phyloP scores from a whole-genome alignment of 371 early-diverging fungal genomes.

The Circinella umbellata region DNA sequence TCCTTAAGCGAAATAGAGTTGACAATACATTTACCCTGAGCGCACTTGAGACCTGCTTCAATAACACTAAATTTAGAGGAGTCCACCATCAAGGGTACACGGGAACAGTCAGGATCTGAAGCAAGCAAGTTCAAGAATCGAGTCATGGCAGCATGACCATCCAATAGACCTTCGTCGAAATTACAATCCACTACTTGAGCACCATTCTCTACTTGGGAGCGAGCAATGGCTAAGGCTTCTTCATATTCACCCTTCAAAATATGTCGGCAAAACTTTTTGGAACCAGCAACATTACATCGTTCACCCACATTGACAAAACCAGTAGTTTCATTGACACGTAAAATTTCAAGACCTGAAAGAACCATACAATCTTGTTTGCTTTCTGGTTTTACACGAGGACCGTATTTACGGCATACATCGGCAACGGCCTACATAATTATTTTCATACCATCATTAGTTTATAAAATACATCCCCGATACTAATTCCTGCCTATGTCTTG shows the following conservation, averaged over 20 bases:
- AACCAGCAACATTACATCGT: constrained; percentile 95
- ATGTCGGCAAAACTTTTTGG: constrained; percentile 90
- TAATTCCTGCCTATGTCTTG: too few species aligned
- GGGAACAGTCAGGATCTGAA: constrained; percentile 94
- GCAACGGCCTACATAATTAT: constrained; percentile 64
- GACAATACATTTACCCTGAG: constrained; percentile 96
- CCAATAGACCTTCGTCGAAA: constrained; percentile 95
- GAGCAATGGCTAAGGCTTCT: constrained; percentile 91
- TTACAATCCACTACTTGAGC: constrained; percentile 94
- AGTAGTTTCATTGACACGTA: constrained; percentile 75
- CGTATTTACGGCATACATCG: constrained; percentile 72
- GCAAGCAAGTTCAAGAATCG: constrained; percentile 89
- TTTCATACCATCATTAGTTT: neutral
- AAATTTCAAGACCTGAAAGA: constrained; percentile 86
- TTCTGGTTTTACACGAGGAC: constrained; percentile 76
- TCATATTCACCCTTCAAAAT: constrained; percentile 90
- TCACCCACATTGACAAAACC: constrained; percentile 95
- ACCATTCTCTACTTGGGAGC: constrained; percentile 92
- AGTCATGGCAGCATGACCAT: constrained; percentile 91
- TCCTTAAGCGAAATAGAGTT: constrained; percentile 95
- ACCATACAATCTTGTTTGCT: constrained; percentile 71
- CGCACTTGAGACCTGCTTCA: constrained; percentile 91
- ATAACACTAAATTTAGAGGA: constrained; percentile 97
- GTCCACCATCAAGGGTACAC: constrained; percentile 90
- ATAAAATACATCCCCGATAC: too few species aligned